Conservation (phyloP, 176 grass and related monocot species). For the Carex myosuroides region DNA sequence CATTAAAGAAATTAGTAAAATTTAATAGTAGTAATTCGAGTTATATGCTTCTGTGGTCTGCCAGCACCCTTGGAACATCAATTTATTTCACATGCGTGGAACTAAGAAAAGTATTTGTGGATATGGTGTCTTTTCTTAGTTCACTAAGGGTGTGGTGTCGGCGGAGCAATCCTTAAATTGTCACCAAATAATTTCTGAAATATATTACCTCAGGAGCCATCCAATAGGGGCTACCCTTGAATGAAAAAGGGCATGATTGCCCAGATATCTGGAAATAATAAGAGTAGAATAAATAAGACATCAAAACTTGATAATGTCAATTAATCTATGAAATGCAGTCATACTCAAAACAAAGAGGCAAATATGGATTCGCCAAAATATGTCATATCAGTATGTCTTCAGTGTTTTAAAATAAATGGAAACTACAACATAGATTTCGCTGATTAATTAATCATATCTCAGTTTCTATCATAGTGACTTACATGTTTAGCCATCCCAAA, state of each 20-base stretch:
- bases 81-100: background rate
- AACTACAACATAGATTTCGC: background rate
- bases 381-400: background rate
- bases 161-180: background rate
- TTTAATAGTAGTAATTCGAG: background rate
- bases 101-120: background rate
- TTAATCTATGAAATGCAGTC: conserved; percentile 8
- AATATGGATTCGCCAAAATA: conserved; percentile 5
- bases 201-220: conserved; percentile 94
- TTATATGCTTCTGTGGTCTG: background rate
- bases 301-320: background rate
- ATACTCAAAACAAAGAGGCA: background rate
- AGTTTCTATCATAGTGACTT: conserved; percentile 30
- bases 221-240: conserved; percentile 96
- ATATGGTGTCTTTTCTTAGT: no score
- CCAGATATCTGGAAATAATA: conserved; percentile 72
- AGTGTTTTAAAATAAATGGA: background rate
- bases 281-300: conserved; percentile 27
- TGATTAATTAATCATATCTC: background rate
- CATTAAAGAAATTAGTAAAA: background rate
- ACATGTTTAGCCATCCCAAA: conserved; percentile 99
- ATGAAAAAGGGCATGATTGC: conserved; percentile 82
- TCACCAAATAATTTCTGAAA: background rate
- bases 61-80: background rate
- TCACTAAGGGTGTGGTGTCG: background rate